Conservation (phyloP, 306 rosid genomes). For the Ceratonia siliqua region DNA sequence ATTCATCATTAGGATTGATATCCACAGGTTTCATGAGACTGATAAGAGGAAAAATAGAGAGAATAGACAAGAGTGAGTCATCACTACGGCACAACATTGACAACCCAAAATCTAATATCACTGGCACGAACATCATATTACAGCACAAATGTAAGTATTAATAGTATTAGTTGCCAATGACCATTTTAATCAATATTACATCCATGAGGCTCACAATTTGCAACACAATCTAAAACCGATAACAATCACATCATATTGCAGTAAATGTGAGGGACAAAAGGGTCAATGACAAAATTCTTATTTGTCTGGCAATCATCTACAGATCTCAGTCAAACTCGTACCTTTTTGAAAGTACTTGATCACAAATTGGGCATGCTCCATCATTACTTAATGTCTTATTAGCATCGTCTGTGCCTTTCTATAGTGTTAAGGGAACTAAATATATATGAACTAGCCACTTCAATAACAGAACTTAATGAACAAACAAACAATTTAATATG, state of each 20-base stretch:
- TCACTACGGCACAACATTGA: conserved; percentile 16
- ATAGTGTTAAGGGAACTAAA: conserved; percentile 51
- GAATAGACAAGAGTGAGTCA: conserved; percentile 9
- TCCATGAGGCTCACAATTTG: conserved; percentile 24
- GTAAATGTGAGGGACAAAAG: background rate
- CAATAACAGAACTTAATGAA: conserved; percentile 27
- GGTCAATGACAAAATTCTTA: no score
- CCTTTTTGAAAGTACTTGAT: conserved; percentile 99
- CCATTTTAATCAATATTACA: background rate
- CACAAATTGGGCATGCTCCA: conserved; percentile 95
- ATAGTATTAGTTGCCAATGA: conserved; percentile 4
- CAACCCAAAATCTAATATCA: conserved; percentile 13
- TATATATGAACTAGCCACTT: conserved; percentile 9
- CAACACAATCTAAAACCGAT: background rate
- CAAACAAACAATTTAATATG: conserved; percentile 23
- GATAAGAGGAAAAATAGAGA: conserved; percentile 44
- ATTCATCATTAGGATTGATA: conserved; percentile 90
- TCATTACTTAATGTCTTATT: conserved; percentile 84
- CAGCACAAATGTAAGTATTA: conserved; percentile 5
- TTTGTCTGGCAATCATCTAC: conserved; percentile 8
- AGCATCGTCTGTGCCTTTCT: conserved; percentile 92
- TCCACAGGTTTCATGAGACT: conserved; percentile 97
- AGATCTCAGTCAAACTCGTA: conserved; percentile 38
- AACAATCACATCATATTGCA: background rate
- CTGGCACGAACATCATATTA: conserved; percentile 24